These are phyloP conservation scores for Glarea lozoyensis DNA, from an alignment of 495 filamentous ascomycete species.

Conservation along the genomic window DNA sequence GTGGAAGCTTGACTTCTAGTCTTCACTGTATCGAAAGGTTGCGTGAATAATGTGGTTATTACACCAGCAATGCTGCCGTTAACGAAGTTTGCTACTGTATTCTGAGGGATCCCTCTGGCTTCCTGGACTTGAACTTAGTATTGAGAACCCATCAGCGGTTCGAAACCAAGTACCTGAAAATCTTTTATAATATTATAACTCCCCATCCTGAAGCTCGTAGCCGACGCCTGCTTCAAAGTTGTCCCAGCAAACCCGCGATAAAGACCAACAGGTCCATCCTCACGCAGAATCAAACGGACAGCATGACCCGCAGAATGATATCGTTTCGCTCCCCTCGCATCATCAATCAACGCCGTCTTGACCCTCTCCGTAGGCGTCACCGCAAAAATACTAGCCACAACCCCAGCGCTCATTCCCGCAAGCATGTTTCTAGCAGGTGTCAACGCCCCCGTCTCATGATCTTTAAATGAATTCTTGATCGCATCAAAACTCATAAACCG, in stretches of 20 bases:
- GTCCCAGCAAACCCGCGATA: slow-evolving; percentile 54
- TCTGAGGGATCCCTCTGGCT: slow-evolving; percentile 26
- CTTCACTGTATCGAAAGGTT: slow-evolving; percentile 63
- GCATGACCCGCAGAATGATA: slow-evolving; percentile 46
- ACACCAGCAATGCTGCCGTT: slow-evolving; percentile 53
- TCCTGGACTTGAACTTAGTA: too few relatives aligned
- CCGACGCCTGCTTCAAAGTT: slow-evolving; percentile 58
- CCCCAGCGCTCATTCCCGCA: slow-evolving; percentile 54
- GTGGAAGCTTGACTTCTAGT: slow-evolving; percentile 51
- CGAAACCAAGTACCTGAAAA: too few relatives aligned
- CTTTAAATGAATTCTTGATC: slow-evolving; percentile 50
- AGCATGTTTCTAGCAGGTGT: slow-evolving; percentile 45
- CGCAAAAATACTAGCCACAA: slow-evolving; percentile 46
- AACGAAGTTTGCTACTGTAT: slow-evolving; percentile 41
- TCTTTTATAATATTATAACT: slow-evolving; percentile 63
- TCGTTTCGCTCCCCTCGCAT: slow-evolving; percentile 42
- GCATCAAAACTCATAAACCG: slow-evolving; percentile 58
- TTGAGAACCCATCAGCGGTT: too few relatives aligned
- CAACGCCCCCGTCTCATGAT: slow-evolving; percentile 46
- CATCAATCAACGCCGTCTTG: slow-evolving; percentile 63
- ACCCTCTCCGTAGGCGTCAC: slow-evolving; percentile 61
- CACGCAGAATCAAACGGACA: slow-evolving; percentile 33
- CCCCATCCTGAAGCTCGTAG: slow-evolving; percentile 56
- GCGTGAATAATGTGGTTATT: slow-evolving; percentile 51
- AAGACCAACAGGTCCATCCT: slow-evolving; percentile 44